Conservation (phyloP, 192 early-diverging fungal species). For the Coemansia sp. region DNA sequence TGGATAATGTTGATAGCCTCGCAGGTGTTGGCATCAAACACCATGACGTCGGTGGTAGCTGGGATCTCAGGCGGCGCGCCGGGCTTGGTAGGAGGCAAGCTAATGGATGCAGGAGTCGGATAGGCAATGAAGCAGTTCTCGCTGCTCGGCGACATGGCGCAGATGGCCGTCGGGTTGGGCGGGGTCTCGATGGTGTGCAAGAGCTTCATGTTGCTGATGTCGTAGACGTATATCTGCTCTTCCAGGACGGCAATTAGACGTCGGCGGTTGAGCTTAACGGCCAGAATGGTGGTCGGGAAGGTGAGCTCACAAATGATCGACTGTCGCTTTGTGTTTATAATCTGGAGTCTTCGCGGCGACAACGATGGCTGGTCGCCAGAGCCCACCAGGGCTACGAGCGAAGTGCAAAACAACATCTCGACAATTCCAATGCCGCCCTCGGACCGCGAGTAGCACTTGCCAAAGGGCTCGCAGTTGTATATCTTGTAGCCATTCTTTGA, state of each 20-base stretch:
- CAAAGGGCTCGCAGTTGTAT: conserved; percentile 97
- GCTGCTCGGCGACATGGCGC: conserved; percentile 88
- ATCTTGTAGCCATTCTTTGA: conserved; percentile 85
- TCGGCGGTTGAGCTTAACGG: conserved; percentile 95
- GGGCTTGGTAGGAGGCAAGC: conserved; percentile 58
- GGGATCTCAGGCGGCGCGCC: conserved; percentile 51
- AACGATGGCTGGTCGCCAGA: conserved; percentile 88
- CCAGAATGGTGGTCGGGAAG: conserved; percentile 89
- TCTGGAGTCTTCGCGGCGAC: conserved; percentile 88
- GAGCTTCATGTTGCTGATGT: conserved; percentile 98
- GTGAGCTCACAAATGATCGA: conserved; percentile 97
- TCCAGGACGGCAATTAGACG: conserved; percentile 94
- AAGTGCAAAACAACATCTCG: conserved; percentile 98
- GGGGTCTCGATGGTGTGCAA: conserved; percentile 95
- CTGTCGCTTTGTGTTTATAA: conserved; percentile 98
- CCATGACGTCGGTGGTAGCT: conserved; percentile 65
- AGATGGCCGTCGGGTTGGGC: conserved; percentile 88
- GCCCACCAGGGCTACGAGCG: conserved; percentile 95
- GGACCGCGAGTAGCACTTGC: conserved; percentile 89
- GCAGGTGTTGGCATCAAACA: conserved; percentile 87
- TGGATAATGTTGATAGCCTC: conserved; percentile 94
- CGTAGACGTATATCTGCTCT: conserved; percentile 95
- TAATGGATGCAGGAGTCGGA: conserved; percentile 73
- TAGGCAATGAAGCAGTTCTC: conserved; percentile 97
- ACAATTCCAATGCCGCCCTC: conserved; percentile 93